Percentiles rank a stretch among this genome's conserved stretches.
Conservation (phyloP, 306 rosid genomes). For the Gastrolobium bilobum region DNA sequence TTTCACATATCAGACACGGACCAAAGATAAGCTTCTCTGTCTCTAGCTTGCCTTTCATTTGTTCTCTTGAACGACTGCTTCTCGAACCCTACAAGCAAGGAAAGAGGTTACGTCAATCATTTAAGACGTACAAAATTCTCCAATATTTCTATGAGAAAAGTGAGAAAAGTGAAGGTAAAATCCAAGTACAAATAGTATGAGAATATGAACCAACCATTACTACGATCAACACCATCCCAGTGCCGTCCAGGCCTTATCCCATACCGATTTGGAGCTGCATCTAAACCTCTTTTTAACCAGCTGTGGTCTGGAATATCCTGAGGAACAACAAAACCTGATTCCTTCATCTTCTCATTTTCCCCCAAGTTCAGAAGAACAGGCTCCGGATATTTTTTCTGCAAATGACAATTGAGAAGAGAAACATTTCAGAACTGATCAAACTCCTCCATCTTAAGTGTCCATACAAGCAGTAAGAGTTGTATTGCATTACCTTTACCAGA, state of each 20-base stretch:
- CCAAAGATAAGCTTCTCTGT: constrained; percentile 93
- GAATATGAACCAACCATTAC: constrained; percentile 74
- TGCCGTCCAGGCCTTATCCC: constrained; percentile 93
- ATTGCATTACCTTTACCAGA: constrained; percentile 79
- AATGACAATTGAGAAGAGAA: constrained; percentile 44
- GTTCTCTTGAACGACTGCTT: constrained; percentile 74
- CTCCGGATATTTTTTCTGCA: constrained; percentile 74
- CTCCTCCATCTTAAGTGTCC: constrained; percentile 6
- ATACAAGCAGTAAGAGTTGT: constrained; percentile 19
- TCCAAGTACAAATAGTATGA: background rate
- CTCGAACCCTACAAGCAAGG: constrained; percentile 69
- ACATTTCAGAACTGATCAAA: constrained; percentile 42
- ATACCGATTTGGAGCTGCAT: constrained; percentile 81
- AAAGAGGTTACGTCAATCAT: constrained; percentile 32
- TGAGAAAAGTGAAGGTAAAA: constrained; percentile 1
- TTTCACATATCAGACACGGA: constrained; percentile 88
- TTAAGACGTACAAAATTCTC: background rate
- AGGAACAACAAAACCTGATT: constrained; percentile 87
- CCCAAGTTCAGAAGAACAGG: constrained; percentile 72
- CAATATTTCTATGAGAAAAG: background rate
- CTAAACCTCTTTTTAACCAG: constrained; percentile 86
- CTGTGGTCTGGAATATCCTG: constrained; percentile 89
- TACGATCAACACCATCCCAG: constrained; percentile 97
- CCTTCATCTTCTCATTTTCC: constrained; percentile 77
- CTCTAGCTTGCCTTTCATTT: constrained; percentile 79